Percentiles rank a stretch among this genome's conserved stretches.
Evolutionary conservation across 2,329 filamentous ascomycete species (phyloP).

Genomic region (Fusarium abutilonis): DNA sequence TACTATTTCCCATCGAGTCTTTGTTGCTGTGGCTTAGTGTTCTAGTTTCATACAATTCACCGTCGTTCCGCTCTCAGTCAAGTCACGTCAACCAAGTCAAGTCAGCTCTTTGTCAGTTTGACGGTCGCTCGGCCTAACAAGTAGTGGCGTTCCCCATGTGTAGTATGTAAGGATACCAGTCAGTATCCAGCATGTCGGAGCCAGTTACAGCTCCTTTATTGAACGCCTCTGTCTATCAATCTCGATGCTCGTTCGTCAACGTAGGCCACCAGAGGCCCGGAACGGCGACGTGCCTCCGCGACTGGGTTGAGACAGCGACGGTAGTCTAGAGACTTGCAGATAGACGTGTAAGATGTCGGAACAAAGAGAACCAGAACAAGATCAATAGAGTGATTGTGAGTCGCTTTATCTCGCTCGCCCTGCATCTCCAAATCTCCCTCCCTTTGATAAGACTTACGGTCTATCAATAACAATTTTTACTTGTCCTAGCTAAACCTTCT

Average conservation of each 20-base stretch:
- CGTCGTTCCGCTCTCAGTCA: slow-evolving; percentile 11
- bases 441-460: slow-evolving; percentile 19
- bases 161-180: neutral
- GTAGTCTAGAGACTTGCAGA: slow-evolving; percentile 7
- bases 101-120: neutral
- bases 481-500: neutral
- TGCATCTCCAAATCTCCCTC: slow-evolving; percentile 32
- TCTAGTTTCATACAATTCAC: slow-evolving; percentile 19
- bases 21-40: slow-evolving; percentile 25
- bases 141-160: slow-evolving; percentile 16
- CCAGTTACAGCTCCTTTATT: slow-evolving; percentile 18
- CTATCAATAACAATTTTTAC: slow-evolving; percentile 5
- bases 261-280: slow-evolving; percentile 18
- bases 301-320: slow-evolving; percentile 42
- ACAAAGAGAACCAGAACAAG: slow-evolving; percentile 15
- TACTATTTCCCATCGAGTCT: slow-evolving; percentile 10
- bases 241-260: slow-evolving; percentile 25
- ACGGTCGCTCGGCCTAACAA: slow-evolving; percentile 15
- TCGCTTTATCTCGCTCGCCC: slow-evolving; percentile 24
- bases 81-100: slow-evolving; percentile 14
- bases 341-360: slow-evolving; percentile 21
- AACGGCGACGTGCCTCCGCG: slow-evolving; percentile 33
- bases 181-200: slow-evolving; percentile 18
- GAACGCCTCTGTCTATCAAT: slow-evolving; percentile 32
- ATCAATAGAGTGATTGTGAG: slow-evolving; percentile 27